Conservation (phyloP, 2,329 filamentous ascomycete species). For the Colletotrichum falcatum region DNA sequence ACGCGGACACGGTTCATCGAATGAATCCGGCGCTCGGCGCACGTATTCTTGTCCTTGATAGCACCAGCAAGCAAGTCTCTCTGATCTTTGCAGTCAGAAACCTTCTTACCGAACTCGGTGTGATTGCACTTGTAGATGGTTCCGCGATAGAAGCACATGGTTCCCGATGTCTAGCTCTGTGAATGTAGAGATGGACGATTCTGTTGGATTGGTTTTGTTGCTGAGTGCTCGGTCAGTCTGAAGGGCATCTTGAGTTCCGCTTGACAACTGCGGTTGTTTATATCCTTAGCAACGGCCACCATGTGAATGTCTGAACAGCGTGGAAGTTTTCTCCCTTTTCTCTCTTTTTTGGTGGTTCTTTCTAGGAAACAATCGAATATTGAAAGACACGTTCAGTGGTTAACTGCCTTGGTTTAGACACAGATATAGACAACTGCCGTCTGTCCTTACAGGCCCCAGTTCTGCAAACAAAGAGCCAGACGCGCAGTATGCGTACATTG, state of each 20-base stretch:
- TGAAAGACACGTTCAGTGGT: not conserved
- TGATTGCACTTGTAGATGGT: slow-evolving; percentile 43
- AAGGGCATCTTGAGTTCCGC: not conserved
- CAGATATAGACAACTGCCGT: not conserved
- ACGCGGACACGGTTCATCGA: slow-evolving; percentile 26
- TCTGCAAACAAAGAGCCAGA: slow-evolving; percentile 15
- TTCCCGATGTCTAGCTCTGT: not conserved
- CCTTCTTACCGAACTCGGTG: slow-evolving; percentile 28
- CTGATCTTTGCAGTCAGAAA: slow-evolving; percentile 24
- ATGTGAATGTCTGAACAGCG: not conserved
- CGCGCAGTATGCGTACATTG: not conserved
- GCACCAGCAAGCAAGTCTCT: slow-evolving; percentile 20
- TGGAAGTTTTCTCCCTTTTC: no score
- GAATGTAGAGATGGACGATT: not conserved
- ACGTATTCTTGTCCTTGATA: not conserved
- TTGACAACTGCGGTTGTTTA: not conserved
- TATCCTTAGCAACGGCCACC: not conserved
- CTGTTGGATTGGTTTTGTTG: not conserved
- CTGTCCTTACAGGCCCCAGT: not conserved
- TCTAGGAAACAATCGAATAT: not conserved
- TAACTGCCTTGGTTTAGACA: not conserved
- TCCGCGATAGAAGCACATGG: slow-evolving; percentile 44
- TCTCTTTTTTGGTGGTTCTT: not conserved
- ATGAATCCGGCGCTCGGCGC: slow-evolving; percentile 9
- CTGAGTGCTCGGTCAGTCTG: not conserved